Base-by-base conservation (phyloP, 2,329 filamentous ascomycete species). In the Curvularia spicifera region DNA sequence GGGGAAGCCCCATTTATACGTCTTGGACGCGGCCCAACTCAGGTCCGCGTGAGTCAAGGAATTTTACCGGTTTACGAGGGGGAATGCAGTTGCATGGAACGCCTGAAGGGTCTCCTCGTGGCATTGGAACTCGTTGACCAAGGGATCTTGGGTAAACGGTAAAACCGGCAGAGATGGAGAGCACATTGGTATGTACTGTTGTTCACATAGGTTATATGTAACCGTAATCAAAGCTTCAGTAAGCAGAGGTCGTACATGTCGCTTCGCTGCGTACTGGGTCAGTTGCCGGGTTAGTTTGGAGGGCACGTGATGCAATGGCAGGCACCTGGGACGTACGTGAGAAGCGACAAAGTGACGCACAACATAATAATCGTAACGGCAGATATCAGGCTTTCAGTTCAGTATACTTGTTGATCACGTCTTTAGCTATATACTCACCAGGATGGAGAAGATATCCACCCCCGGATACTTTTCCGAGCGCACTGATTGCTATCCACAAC, bases 1-100 rank as follows among this genome's bases (percentile, higher is more conserved):
- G 55, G 50, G 50, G 50, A 44, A 24, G 44, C 39, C 50, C 55
- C 55, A 48, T 57, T 57, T 57, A 53, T 57, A 57, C 43, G 43
- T 44, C 43, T 48, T 57, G 26, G 44, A 53, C 10, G 12, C 28
- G 49, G 29, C 49, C 44, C 18, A 22, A 44, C 24, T 35, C n/a
- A 39, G 15, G 37, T 8, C 28, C 39, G n/a, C 6, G 48, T 44
- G 43, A 53, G 22, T 53, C 54, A 37, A 37, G 28, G 20, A 56
- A 37, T 20, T 15, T 15, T 48, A 6, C 50, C 44, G 35, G 22
- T 40, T 24, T 53, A 43, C 43, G 44, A 43, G 44, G 29, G n/a
- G 37, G 26, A 42, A 22, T 44, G 9, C 42, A 10, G 40, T 42
- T 47, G 3, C 20, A 9, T 26, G 29, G 35, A 31, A 9, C 33